A percentile compares a stretch with the other conserved stretches of the same genome.
phyloP scores from a whole-genome alignment of 805 yeast genomes.

The Ogataea pilisensis region DNA sequence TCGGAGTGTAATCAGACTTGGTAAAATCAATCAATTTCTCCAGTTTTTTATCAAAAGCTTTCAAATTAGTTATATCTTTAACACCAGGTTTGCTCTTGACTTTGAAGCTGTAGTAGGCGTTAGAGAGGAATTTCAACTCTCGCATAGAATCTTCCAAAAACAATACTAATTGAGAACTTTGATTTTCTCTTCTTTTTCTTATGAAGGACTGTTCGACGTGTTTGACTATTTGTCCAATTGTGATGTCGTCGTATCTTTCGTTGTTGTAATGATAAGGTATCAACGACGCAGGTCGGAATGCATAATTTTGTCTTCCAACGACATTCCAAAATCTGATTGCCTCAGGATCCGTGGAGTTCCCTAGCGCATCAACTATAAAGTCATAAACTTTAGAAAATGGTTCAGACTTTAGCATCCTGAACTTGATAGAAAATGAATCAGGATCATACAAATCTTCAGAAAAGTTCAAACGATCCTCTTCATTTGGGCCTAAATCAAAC shows the following conservation, averaged over 20 bases:
- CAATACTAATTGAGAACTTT: slow-evolving; percentile 43
- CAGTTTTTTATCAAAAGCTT: slow-evolving; percentile 10
- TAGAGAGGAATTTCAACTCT: slow-evolving; percentile 35
- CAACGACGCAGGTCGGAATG: slow-evolving; percentile 57
- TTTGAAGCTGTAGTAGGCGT: slow-evolving; percentile 15
- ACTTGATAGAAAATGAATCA: slow-evolving; percentile 42
- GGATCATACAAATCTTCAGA: slow-evolving; percentile 47
- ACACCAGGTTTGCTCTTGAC: slow-evolving; percentile 6
- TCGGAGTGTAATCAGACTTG: slow-evolving; percentile 16
- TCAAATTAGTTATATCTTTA: not conserved
- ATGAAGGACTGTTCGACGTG: slow-evolving; percentile 24
- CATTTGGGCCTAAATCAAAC: slow-evolving; percentile 72
- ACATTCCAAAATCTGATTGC: slow-evolving; percentile 59
- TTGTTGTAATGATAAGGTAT: slow-evolving; percentile 27
- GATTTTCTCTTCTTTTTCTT: slow-evolving; percentile 37
- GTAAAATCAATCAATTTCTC: slow-evolving; percentile 8
- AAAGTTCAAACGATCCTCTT: slow-evolving; percentile 37
- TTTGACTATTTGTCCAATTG: slow-evolving; percentile 50
- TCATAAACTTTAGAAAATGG: slow-evolving; percentile 48
- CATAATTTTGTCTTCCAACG: slow-evolving; percentile 64
- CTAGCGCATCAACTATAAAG: slow-evolving; percentile 43
- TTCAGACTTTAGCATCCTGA: slow-evolving; percentile 55
- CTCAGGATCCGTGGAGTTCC: slow-evolving; percentile 26
- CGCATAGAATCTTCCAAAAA: slow-evolving; percentile 60
- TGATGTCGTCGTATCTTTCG: slow-evolving; percentile 28